Percentiles rank a stretch among this genome's conserved stretches.
Evolutionary conservation across 176 grass and related monocot species (phyloP).

Genomic region (bread wheat (Triticum aestivum)): DNA sequence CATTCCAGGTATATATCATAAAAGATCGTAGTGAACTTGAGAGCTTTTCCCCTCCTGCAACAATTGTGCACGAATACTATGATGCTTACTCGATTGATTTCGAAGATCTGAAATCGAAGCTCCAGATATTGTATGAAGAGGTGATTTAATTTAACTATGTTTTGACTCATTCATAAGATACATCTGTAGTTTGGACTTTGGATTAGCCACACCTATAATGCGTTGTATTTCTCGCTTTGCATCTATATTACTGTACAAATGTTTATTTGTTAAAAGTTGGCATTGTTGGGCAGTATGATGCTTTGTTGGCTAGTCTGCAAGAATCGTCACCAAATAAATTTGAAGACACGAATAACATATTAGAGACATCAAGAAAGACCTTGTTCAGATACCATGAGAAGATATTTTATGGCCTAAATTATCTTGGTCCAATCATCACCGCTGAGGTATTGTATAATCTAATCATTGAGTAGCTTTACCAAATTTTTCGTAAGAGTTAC

Average conservation of each 20-base stretch:
- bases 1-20: slow-evolving; percentile 48
- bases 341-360: slow-evolving; percentile 58
- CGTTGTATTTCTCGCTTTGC: not conserved
- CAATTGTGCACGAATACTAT: slow-evolving; percentile 56
- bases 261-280: slow-evolving; percentile 11
- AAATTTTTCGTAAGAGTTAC: slow-evolving; percentile 13
- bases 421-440: slow-evolving; percentile 56
- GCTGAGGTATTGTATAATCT: slow-evolving; percentile 44
- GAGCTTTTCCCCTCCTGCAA: slow-evolving; percentile 39
- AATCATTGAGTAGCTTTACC: not conserved
- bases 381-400: slow-evolving; percentile 49
- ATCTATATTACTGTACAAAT: not conserved
- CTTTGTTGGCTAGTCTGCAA: slow-evolving; percentile 49
- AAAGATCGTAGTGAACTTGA: slow-evolving; percentile 54
- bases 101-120: slow-evolving; percentile 44
- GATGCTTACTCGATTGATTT: slow-evolving; percentile 49
- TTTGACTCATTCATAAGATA: slow-evolving; percentile 3
- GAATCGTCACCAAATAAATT: slow-evolving; percentile 55
- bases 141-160: slow-evolving; percentile 39
- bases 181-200: not conserved
- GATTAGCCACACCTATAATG: slow-evolving; percentile 16
- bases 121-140: slow-evolving; percentile 43
- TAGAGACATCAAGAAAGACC: slow-evolving; percentile 56
- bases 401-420: slow-evolving; percentile 48
- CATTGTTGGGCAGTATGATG: slow-evolving; percentile 45